Evolutionary conservation across 768 basidiomycete genomes (phyloP).

Genomic region (Serpula lacrymans): DNA sequence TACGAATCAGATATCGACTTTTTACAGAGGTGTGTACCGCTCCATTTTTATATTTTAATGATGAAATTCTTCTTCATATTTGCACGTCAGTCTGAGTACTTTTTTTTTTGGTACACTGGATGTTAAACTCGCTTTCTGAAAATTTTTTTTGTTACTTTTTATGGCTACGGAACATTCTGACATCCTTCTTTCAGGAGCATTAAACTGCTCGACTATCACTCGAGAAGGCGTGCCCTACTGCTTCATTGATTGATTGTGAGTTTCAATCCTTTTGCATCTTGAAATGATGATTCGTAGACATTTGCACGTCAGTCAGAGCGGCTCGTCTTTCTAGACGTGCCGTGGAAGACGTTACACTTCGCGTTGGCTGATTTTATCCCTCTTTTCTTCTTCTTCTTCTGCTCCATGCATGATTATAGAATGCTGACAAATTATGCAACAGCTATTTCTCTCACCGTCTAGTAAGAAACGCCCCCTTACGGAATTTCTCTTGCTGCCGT

Average conservation of each 20-base stretch:
- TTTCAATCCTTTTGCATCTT: neutral
- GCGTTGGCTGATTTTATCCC: conserved; percentile 39
- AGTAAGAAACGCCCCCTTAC: too few relatives aligned
- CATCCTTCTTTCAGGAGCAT: neutral
- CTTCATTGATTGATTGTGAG: conserved; percentile 14
- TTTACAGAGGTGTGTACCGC: neutral
- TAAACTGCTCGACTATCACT: conserved; percentile 1
- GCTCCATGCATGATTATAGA: too few relatives aligned
- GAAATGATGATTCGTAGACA: conserved; percentile 42
- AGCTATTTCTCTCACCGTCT: too few relatives aligned
- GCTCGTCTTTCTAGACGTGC: conserved; percentile 20
- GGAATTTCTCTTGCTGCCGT: too few relatives aligned
- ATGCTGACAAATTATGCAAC: too few relatives aligned
- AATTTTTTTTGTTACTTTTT: conserved; percentile 3
- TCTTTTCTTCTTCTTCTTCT: neutral
- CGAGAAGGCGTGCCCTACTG: too few relatives aligned
- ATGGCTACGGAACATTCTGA: neutral
- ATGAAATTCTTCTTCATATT: conserved; percentile 23
- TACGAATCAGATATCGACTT: too few relatives aligned
- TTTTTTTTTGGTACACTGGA: conserved; percentile 7
- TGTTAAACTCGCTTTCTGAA: conserved; percentile 7
- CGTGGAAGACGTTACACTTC: conserved; percentile 37
- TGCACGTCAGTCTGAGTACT: conserved; percentile 46
- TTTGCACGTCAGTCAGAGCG: conserved; percentile 67
- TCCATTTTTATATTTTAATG: neutral